Base-by-base conservation (phyloP, 306 rosid species). In the Elaeagnus macrophylla region DNA sequence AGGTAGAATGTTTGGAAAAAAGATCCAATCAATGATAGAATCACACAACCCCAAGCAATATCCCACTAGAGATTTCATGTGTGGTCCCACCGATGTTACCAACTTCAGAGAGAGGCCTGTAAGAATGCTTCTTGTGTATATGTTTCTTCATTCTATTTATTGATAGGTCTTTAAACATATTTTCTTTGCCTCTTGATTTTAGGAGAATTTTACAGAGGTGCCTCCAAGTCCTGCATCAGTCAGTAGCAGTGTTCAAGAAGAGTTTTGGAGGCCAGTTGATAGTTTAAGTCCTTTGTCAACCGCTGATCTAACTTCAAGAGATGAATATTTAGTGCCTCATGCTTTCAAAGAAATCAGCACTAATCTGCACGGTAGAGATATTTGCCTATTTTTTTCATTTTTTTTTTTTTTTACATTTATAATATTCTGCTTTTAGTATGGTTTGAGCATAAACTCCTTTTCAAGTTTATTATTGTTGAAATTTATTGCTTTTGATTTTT, bases 141-240 rank as follows among this genome's bases (percentile, higher is more conserved):
- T 32, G 3, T 17, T 41, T 25, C 49, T 5, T 39, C 25, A 37
- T 47, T 20, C 39, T 51, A 10, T 48, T 35, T 9, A 11, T 25
- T 35, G 43, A 19, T 54, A 70, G 52, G 64, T 63, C 37, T 68
- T 61, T 63, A 59, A 65, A 39, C 47, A 35, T 3, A 62, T 41
- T 59, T 3, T 70, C 46, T 67, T 54, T 66, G 37, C 60, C 54
- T 43, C 52, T 17, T 55, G 72, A 59, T 70, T 53, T 57, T 44
- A 93, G 99, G 99, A 93, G 48, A 93, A 87, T 63, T 87, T 72
- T 71, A 93, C 99, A 20, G 99, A 93, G 85, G 99, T 93, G 45
- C 99, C 99, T 71, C 99, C 99, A 53, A 93, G 99, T 77, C 99
- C 99, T 54, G 99, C 94, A 50, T 93, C 99, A 55, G 81, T 79